phyloP scores from a whole-genome alignment of 768 basidiomycete genomes.

The Leccinum ochraceum region DNA sequence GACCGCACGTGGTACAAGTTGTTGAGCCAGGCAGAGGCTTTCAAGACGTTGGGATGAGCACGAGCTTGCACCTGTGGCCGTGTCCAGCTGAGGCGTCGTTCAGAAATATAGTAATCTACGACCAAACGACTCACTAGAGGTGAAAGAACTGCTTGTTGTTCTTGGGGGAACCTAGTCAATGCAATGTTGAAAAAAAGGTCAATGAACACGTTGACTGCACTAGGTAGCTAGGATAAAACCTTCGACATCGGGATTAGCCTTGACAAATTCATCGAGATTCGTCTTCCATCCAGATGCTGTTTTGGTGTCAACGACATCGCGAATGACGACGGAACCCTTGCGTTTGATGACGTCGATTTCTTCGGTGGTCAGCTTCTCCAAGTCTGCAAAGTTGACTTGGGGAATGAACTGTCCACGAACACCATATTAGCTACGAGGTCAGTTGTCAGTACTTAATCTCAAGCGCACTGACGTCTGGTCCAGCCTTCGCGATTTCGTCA shows the following conservation, averaged over 20 bases:
- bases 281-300: constrained; percentile 61
- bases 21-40: constrained; percentile 59
- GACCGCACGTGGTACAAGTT: constrained; percentile 53
- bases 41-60: constrained; percentile 64
- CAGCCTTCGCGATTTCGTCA: constrained; percentile 45
- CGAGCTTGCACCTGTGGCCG: constrained; percentile 66
- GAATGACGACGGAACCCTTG: constrained; percentile 61
- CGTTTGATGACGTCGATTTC: constrained; percentile 51
- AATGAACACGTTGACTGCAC: background rate
- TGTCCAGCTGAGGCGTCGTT: constrained; percentile 40
- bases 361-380: constrained; percentile 47
- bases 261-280: constrained; percentile 55
- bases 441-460: background rate
- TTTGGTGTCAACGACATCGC: constrained; percentile 55
- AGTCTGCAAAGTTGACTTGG: constrained; percentile 57
- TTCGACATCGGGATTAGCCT: constrained; percentile 54
- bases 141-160: constrained; percentile 70
- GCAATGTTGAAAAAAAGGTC: background rate
- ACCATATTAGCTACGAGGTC: background rate
- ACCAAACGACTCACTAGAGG: constrained; percentile 53
- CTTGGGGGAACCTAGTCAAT: constrained; percentile 47
- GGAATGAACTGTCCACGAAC: constrained; percentile 51
- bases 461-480: constrained; percentile 45
- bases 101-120: background rate
- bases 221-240: constrained; percentile 36